A percentile compares a stretch with the other conserved stretches of the same genome.
These are phyloP conservation scores for Benincasa hispida DNA, from an alignment of 306 rosid species.

Conservation along the genomic window DNA sequence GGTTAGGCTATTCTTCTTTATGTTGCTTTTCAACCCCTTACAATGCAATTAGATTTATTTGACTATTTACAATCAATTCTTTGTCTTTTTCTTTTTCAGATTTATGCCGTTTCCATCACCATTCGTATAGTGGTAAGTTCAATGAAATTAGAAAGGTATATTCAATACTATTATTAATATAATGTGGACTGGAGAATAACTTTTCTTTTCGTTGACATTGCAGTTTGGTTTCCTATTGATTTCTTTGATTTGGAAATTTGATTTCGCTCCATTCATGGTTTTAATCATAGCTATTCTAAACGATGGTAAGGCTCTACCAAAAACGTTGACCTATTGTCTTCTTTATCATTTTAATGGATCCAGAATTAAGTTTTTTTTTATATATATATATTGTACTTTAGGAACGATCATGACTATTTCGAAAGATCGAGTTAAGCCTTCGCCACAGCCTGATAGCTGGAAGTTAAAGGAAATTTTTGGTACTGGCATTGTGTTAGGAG, in stretches of 20 bases:
- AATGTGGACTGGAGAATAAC: neutral
- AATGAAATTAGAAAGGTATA: neutral
- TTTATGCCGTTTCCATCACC: slow-evolving; percentile 96
- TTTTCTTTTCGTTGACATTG: slow-evolving; percentile 12
- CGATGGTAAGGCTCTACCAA: slow-evolving; percentile 48
- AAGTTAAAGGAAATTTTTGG: slow-evolving; percentile 91
- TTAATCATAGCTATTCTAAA: slow-evolving; percentile 86
- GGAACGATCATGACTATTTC: slow-evolving; percentile 99
- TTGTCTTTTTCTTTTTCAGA: slow-evolving; percentile 26
- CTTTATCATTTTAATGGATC: neutral
- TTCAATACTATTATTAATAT: neutral
- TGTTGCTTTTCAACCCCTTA: neutral
- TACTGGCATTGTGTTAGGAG: slow-evolving; percentile 91
- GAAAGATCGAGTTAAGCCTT: slow-evolving; percentile 94
- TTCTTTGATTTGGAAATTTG: slow-evolving; percentile 92
- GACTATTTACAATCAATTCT: neutral
- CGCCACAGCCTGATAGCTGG: slow-evolving; percentile 94
- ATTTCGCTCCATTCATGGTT: slow-evolving; percentile 98
- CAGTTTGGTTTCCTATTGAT: slow-evolving; percentile 97
- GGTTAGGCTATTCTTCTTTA: slow-evolving; percentile 34
- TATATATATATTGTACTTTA: slow-evolving; percentile 12
- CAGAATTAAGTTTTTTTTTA: neutral
- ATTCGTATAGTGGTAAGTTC: slow-evolving; percentile 94
- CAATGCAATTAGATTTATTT: neutral
- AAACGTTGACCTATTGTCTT: neutral